phyloP scores from a whole-genome alignment of 139 green algal species.

The Asterochloris erici region DNA sequence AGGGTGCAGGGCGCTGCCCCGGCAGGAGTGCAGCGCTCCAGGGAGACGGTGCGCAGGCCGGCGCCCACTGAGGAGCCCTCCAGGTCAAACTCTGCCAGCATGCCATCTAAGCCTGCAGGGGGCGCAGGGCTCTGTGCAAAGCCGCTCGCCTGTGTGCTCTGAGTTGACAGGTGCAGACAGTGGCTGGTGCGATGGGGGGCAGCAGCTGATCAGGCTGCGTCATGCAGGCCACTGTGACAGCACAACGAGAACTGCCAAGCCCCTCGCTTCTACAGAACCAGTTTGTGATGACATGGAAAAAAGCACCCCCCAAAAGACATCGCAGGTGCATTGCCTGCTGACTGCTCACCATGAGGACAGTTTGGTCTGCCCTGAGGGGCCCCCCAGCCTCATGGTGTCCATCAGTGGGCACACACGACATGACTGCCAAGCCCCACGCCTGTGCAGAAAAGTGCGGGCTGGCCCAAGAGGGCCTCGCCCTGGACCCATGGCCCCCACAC shows the following conservation, averaged over 20 bases:
- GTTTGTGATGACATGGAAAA: too few species aligned
- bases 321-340: too few species aligned
- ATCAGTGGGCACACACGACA: too few species aligned
- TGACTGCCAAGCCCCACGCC: neutral
- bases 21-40: conserved; percentile 14
- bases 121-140: neutral
- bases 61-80: conserved; percentile 17
- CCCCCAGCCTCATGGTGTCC: too few species aligned
- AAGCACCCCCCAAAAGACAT: too few species aligned
- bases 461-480: neutral
- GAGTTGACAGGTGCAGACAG: neutral
- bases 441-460: neutral
- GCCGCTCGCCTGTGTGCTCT: neutral
- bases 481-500: too few species aligned
- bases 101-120: conserved; percentile 33
- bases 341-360: too few species aligned
- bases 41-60: conserved; percentile 33
- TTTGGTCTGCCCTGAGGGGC: too few species aligned
- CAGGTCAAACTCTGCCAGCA: conserved; percentile 67
- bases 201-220: neutral
- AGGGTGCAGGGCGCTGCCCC: conserved; percentile 38
- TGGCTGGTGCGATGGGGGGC: neutral
- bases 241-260: neutral
- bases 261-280: neutral
- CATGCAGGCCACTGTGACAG: neutral